A percentile compares a stretch with the other conserved stretches of the same genome.
Conservation (phyloP, 495 filamentous ascomycete genomes). For the Annulohypoxylon bovei region DNA sequence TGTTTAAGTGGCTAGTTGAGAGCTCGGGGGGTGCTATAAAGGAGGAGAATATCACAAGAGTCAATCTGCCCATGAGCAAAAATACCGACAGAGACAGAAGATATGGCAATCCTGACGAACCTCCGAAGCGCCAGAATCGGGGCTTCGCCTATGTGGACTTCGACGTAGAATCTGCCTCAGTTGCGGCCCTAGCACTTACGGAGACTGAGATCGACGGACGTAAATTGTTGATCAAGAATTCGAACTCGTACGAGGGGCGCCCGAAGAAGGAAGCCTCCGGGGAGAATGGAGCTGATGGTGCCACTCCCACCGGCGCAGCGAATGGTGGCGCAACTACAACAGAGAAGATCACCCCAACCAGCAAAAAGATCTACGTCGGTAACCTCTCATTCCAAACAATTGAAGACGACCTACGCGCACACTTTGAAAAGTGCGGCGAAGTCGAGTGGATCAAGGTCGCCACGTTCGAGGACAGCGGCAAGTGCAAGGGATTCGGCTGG, state of each 20-base stretch:
- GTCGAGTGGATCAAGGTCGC: constrained; percentile 84
- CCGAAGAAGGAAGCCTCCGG: constrained; percentile 58
- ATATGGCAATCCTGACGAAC: constrained; percentile 57
- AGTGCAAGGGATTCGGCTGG: constrained; percentile 98
- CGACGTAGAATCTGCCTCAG: constrained; percentile 68
- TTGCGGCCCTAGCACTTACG: constrained; percentile 77
- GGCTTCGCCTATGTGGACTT: constrained; percentile 99
- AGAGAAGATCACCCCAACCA: constrained; percentile 67
- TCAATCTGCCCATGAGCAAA: constrained; percentile 76
- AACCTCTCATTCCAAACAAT: constrained; percentile 88
- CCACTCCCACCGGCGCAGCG: constrained; percentile 57
- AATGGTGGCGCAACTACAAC: constrained; percentile 28
- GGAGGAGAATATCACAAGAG: constrained; percentile 76
- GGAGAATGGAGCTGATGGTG: constrained; percentile 40
- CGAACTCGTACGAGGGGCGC: constrained; percentile 85
- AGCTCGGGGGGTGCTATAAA: constrained; percentile 70
- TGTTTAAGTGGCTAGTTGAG: constrained; percentile 79
- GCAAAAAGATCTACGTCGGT: constrained; percentile 86
- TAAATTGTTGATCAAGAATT: constrained; percentile 88
- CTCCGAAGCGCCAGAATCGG: constrained; percentile 63
- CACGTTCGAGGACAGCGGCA: constrained; percentile 95
- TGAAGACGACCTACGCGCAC: constrained; percentile 79
- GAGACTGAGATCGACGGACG: constrained; percentile 81
- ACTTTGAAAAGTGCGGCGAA: constrained; percentile 84
- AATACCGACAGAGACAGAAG: constrained; percentile 31